These are phyloP conservation scores for Ochetophila trinervis DNA, from an alignment of 306 rosid species.

Conservation along the genomic window DNA sequence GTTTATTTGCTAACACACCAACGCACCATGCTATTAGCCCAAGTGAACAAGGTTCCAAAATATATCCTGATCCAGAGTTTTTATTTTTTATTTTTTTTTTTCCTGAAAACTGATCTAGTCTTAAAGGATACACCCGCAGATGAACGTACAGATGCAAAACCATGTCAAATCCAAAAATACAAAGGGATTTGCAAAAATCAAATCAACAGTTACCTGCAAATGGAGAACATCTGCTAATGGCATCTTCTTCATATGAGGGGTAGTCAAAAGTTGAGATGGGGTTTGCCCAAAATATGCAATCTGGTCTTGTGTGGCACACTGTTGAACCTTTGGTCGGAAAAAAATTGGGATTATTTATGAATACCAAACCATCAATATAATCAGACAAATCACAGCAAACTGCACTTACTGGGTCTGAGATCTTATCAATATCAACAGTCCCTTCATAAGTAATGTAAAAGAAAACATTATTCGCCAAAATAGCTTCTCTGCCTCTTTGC, in stretches of 20 bases:
- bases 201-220: constrained; percentile 64
- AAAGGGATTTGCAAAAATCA: constrained; percentile 15
- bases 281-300: constrained; percentile 98
- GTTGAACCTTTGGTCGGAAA: constrained; percentile 68
- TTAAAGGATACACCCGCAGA: not conserved
- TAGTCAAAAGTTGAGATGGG: constrained; percentile 87
- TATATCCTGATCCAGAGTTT: no score
- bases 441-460: constrained; percentile 94
- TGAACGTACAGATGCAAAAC: not conserved
- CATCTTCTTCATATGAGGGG: constrained; percentile 80
- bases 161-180: not conserved
- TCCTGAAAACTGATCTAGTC: no score
- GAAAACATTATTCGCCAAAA: constrained; percentile 84
- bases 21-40: no score
- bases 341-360: constrained; percentile 9
- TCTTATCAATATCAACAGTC: constrained; percentile 91
- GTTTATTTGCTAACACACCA: no score
- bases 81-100: no score
- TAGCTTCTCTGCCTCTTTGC: constrained; percentile 92
- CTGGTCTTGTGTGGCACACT: constrained; percentile 91
- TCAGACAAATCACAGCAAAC: constrained; percentile 25
- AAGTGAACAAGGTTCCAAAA: no score
- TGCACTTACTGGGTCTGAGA: constrained; percentile 76
- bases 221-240: constrained; percentile 82
- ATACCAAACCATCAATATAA: constrained; percentile 5